Evolutionary conservation across 306 rosid species (phyloP).

Genomic region (Acacia confusa): DNA sequence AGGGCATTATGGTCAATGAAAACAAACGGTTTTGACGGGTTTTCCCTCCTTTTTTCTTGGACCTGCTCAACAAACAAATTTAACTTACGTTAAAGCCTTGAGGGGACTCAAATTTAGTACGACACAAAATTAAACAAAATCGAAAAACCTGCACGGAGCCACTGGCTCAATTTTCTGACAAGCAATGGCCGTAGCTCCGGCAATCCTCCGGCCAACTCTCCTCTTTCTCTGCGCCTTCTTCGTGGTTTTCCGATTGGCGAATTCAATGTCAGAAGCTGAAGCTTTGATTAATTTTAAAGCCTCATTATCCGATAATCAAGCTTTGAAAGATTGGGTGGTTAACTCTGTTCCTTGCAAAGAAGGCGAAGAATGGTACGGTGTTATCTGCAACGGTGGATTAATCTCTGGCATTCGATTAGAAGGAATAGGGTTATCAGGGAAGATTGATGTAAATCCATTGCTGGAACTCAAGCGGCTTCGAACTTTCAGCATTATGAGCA

Average conservation of each 20-base stretch:
- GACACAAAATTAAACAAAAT: conserved; percentile 12
- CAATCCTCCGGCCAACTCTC: conserved; percentile 32
- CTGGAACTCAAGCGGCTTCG: conserved; percentile 47
- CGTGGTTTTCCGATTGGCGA: conserved; percentile 4
- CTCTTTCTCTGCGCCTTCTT: conserved; percentile 20
- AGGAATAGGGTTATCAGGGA: conserved; percentile 49
- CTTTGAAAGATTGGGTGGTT: conserved; percentile 48
- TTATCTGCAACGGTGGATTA: conserved; percentile 40
- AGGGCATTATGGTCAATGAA: neutral
- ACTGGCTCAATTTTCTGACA: conserved; percentile 14
- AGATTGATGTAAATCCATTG: conserved; percentile 47
- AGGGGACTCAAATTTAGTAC: conserved; percentile 15
- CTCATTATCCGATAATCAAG: conserved; percentile 42
- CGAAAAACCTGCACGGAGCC: conserved; percentile 8
- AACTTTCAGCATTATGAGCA: conserved; percentile 53
- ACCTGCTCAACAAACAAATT: neutral
- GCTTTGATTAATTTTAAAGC: conserved; percentile 57
- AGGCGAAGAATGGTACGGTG: conserved; percentile 51
- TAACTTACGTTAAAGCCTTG: neutral
- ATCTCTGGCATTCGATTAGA: conserved; percentile 58
- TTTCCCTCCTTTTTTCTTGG: neutral
- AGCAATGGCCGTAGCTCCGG: conserved; percentile 55
- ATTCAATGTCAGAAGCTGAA: conserved; percentile 53
- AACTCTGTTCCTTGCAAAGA: conserved; percentile 44
- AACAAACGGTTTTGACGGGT: conserved; percentile 8